Evolutionary conservation across 768 basidiomycete species (phyloP), one percentile per base, ranked within the genome.

Genomic region (Lyophyllum decastes): DNA sequence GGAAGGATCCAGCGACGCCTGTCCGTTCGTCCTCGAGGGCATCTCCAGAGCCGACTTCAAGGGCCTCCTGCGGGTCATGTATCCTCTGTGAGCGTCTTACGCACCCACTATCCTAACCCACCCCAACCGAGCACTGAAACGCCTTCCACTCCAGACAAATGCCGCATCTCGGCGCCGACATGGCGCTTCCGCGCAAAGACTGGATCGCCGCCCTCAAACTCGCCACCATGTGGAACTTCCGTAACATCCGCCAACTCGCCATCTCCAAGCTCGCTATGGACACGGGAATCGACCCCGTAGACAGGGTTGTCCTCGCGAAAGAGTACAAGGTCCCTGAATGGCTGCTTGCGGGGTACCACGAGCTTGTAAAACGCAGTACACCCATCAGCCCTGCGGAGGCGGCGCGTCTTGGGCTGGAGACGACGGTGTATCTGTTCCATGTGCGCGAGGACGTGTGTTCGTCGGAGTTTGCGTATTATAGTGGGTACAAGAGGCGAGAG

Each of bases 181-280:
- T 52, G 21, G 10, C n/a, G 2, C 52, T 59, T 2, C 55, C 46
- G 14, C 57, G 59, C 14, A 66, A 69, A 7, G 68, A 69, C 49
- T 79, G 78, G 81, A 60, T 72, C 16, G 68, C 73, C 0, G 69
- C 76, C 21, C 61, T 77, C n/a, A 74, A 74, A 58, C 63, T 80
- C 21, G 64, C 78, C 6, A 71, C 62, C 6, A 72, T 75, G 64
- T 80, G 78, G 75, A 62, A 66, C 41, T 76, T 76, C 49, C 58
- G 65, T 19, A 49, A 57, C 14, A 49, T 78, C 27, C 68, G 74
- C 33, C 52, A 60, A 17, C 57, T 65, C 33, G 74, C 75, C 4
- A 64, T 76, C 16, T 16, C 68, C 4, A 54, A 61, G 1, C 63
- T 81, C 26, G 41, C 59, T 1, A 17, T 19, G n/a, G 40, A 41